Evolutionary conservation across 75 land plant genomes (phyloP).

Genomic region (Pseudotsuga menziesii): DNA sequence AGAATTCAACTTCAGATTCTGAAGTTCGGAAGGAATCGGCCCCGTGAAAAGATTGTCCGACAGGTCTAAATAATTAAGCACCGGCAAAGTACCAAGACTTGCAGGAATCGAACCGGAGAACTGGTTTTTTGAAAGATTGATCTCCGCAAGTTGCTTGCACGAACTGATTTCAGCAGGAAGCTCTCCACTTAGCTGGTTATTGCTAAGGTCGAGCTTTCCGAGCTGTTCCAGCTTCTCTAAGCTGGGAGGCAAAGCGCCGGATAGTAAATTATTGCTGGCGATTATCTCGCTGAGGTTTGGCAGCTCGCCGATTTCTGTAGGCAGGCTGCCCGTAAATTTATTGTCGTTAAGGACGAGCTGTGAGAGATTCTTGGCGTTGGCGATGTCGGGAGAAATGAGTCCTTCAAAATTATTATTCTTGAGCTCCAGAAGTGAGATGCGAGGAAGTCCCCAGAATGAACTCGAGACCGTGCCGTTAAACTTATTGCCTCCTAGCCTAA

Average conservation of each 20-base stretch:
- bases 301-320: slow-evolving; percentile 41
- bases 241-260: slow-evolving; percentile 33
- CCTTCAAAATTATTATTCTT: slow-evolving; percentile 50
- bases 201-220: slow-evolving; percentile 30
- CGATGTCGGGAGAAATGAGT: slow-evolving; percentile 36
- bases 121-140: slow-evolving; percentile 44
- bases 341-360: slow-evolving; percentile 12
- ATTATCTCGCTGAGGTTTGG: slow-evolving; percentile 31
- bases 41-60: slow-evolving; percentile 62
- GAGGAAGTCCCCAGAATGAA: slow-evolving; percentile 57
- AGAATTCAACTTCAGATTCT: slow-evolving; percentile 46
- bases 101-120: slow-evolving; percentile 47
- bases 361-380: slow-evolving; percentile 34
- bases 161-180: slow-evolving; percentile 23
- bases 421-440: slow-evolving; percentile 53
- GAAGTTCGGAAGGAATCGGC: slow-evolving; percentile 44
- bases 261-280: slow-evolving; percentile 22
- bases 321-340: slow-evolving; percentile 43
- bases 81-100: slow-evolving; percentile 33
- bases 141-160: slow-evolving; percentile 48
- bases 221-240: slow-evolving; percentile 25
- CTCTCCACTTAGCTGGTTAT: slow-evolving; percentile 37
- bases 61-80: slow-evolving; percentile 61
- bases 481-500: slow-evolving; percentile 43
- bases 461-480: slow-evolving; percentile 52